Percentiles rank a stretch among this genome's conserved stretches.
Conservation (phyloP, 1,284 basidiomycete genomes). For the Fistulina hepatica region DNA sequence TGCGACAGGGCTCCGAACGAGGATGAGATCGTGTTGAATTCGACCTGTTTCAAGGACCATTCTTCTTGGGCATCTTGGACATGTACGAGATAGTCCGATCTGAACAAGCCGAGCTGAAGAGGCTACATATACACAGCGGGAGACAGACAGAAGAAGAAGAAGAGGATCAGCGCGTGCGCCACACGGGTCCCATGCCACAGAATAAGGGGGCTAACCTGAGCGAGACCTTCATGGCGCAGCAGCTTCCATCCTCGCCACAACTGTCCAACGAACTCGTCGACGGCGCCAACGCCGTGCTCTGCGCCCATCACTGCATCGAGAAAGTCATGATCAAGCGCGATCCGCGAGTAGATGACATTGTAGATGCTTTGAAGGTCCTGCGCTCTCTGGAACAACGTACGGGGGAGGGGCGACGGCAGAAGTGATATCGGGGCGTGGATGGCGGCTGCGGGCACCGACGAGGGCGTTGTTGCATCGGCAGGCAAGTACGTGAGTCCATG, state of each 20-base stretch:
- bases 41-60: slow-evolving; percentile 81
- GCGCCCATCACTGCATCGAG: slow-evolving; percentile 77
- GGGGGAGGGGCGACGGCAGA: slow-evolving; percentile 82
- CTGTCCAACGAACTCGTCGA: slow-evolving; percentile 80
- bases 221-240: slow-evolving; percentile 51
- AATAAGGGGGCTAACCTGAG: slow-evolving; percentile 22
- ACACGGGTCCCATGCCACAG: background rate
- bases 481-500: slow-evolving; percentile 82
- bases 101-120: slow-evolving; percentile 84
- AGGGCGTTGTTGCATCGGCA: slow-evolving; percentile 33
- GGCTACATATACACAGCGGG: slow-evolving; percentile 38
- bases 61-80: slow-evolving; percentile 26
- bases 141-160: background rate
- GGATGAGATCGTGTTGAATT: slow-evolving; percentile 95
- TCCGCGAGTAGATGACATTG: slow-evolving; percentile 77
- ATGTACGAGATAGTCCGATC: slow-evolving; percentile 95
- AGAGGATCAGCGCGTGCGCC: slow-evolving; percentile 6
- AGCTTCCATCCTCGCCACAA: slow-evolving; percentile 82
- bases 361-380: slow-evolving; percentile 65
- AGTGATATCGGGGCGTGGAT: slow-evolving; percentile 88
- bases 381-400: slow-evolving; percentile 59
- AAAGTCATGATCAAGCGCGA: slow-evolving; percentile 76
- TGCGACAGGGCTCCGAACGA: slow-evolving; percentile 84
- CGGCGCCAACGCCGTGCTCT: slow-evolving; percentile 61
- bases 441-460: slow-evolving; percentile 47